Evolutionary conservation across 305 asterid genomes (phyloP).

Genomic region (Solanum hybrid): DNA sequence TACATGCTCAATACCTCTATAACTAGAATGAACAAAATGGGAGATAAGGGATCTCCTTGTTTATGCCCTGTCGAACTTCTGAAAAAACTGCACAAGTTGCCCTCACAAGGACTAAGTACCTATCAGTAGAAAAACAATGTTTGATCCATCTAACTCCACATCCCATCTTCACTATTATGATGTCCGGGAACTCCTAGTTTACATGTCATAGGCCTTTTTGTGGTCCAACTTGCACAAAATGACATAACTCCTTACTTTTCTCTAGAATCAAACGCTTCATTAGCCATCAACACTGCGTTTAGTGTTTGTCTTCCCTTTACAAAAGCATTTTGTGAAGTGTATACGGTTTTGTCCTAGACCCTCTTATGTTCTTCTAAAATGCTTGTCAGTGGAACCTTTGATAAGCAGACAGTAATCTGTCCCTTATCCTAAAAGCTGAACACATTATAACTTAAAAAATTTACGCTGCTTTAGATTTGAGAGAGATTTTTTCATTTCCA

Average conservation of each 20-base stretch:
- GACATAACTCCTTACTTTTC: background rate
- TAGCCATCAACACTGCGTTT: background rate
- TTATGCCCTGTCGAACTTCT: background rate
- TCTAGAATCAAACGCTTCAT: background rate
- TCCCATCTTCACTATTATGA: background rate
- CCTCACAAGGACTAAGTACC: background rate
- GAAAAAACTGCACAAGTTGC: background rate
- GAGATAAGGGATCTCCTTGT: background rate
- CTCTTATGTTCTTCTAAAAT: background rate
- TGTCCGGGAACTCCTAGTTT: background rate
- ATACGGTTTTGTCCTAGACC: background rate
- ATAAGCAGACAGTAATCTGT: background rate
- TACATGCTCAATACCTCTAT: background rate
- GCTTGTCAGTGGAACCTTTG: background rate
- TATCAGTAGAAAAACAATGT: background rate
- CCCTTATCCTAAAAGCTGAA: background rate
- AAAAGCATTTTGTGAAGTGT: background rate
- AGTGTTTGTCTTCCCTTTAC: background rate
- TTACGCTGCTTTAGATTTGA: background rate
- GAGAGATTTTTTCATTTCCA: background rate
- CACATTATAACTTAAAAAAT: background rate
- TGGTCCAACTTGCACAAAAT: background rate
- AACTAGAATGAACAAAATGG: background rate
- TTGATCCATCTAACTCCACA: background rate
- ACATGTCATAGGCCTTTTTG: background rate